phyloP scores from a whole-genome alignment of 352 stramenopile genomes.

The Blastocystis sp. region DNA sequence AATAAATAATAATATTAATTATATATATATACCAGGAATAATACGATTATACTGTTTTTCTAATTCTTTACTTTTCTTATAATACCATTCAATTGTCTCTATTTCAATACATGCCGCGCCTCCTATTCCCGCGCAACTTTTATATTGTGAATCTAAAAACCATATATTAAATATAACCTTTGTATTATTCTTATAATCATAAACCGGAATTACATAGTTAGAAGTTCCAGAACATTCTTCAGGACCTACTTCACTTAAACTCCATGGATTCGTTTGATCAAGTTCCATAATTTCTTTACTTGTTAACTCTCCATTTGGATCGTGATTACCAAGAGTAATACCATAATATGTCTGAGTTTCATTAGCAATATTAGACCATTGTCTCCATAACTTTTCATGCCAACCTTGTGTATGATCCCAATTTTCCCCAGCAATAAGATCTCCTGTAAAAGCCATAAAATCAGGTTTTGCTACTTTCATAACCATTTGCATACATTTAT shows the following conservation, averaged over 20 bases:
- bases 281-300: constrained; percentile 10
- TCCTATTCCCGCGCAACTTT: constrained; percentile 7
- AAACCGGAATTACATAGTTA: constrained; percentile 31
- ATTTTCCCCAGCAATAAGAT: constrained; percentile 34
- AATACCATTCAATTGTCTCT: constrained; percentile 26
- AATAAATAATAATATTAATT: too few relatives aligned
- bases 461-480: too few relatives aligned
- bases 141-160: constrained; percentile 29
- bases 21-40: neutral
- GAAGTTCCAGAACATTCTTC: neutral
- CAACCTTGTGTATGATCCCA: constrained; percentile 21
- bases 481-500: too few relatives aligned
- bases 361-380: neutral
- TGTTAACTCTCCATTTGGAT: constrained; percentile 19
- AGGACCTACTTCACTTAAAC: constrained; percentile 6
- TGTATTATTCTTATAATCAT: constrained; percentile 1
- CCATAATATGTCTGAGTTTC: constrained; percentile 11
- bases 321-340: constrained; percentile 27
- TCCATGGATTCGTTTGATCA: constrained; percentile 15
- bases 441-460: constrained; percentile 36
- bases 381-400: constrained; percentile 11
- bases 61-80: neutral
- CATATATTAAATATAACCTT: constrained; percentile 34
- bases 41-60: neutral
- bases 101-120: constrained; percentile 7